Conservation (phyloP, 306 rosid species). For the Pterocarpus macrocarpus region DNA sequence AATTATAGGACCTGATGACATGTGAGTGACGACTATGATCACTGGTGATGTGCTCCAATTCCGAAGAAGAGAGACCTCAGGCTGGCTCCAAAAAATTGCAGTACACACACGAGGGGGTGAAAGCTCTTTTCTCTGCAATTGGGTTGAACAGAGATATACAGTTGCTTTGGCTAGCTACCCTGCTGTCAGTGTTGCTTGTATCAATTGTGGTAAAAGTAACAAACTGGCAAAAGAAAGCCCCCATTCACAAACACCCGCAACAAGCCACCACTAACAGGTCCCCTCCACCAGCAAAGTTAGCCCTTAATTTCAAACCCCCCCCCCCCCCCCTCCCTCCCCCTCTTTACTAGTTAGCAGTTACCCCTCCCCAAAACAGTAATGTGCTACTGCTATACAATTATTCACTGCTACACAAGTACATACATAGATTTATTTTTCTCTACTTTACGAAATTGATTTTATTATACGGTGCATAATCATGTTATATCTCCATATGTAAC, state of each 20-base stretch:
- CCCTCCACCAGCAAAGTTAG: constrained; percentile 22
- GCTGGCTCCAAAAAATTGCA: neutral
- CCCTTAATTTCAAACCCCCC: neutral
- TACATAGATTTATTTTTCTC: neutral
- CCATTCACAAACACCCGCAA: constrained; percentile 43
- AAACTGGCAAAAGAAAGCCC: constrained; percentile 46
- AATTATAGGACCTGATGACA: constrained; percentile 37
- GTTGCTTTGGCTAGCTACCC: constrained; percentile 42
- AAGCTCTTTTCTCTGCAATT: constrained; percentile 28
- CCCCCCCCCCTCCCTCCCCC: neutral
- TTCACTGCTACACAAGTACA: neutral
- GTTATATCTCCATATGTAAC: neutral
- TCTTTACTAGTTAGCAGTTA: neutral
- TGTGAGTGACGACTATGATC: constrained; percentile 37
- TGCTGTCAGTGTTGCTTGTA: constrained; percentile 46
- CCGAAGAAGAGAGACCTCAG: neutral
- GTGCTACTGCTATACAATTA: neutral
- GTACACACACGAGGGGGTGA: constrained; percentile 57
- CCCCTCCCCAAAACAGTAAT: constrained; percentile 29
- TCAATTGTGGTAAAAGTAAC: constrained; percentile 45
- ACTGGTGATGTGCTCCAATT: constrained; percentile 31
- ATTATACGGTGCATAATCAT: no score
- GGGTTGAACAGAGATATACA: constrained; percentile 42
- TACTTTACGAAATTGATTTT: neutral
- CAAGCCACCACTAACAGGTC: constrained; percentile 43